Evolutionary conservation across 2,329 filamentous ascomycete species (phyloP).

Genomic region (Aspergillus fischeri): DNA sequence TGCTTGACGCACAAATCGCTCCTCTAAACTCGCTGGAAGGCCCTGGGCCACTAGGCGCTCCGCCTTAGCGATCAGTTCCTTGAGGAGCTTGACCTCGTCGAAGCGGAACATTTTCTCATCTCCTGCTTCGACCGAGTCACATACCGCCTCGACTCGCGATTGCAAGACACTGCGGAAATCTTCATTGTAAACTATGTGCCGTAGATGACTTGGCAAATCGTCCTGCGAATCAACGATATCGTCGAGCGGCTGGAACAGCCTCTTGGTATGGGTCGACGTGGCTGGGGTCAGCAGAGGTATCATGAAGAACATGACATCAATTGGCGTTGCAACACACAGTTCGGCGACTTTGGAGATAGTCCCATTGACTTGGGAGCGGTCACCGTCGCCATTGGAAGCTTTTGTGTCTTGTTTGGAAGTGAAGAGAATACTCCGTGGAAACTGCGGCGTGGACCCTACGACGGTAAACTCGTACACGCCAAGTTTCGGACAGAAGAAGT

Average conservation of each 20-base stretch:
- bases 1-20: constrained; percentile 71
- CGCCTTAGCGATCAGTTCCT: constrained; percentile 67
- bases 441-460: constrained; percentile 48
- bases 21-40: constrained; percentile 77
- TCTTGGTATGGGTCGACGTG: constrained; percentile 36
- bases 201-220: constrained; percentile 39
- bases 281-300: constrained; percentile 63
- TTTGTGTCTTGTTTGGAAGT: constrained; percentile 24
- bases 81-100: constrained; percentile 65
- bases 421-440: constrained; percentile 54
- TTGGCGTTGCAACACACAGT: constrained; percentile 75
- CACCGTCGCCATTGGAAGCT: constrained; percentile 13
- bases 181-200: constrained; percentile 37
- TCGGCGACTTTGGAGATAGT: constrained; percentile 65
- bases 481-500: constrained; percentile 55
- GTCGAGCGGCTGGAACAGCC: constrained; percentile 46
- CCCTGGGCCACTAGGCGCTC: constrained; percentile 59
- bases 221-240: constrained; percentile 47
- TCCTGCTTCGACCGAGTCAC: constrained; percentile 77
- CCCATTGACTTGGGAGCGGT: constrained; percentile 28
- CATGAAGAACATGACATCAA: constrained; percentile 81
- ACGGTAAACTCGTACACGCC: constrained; percentile 61
- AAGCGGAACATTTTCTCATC: constrained; percentile 83
- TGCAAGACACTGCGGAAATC: constrained; percentile 51
- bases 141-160: constrained; percentile 64